A percentile compares a stretch with the other conserved stretches of the same genome.
phyloP scores from a whole-genome alignment of 345 rosid genomes.

The Gossypium stocksii region DNA sequence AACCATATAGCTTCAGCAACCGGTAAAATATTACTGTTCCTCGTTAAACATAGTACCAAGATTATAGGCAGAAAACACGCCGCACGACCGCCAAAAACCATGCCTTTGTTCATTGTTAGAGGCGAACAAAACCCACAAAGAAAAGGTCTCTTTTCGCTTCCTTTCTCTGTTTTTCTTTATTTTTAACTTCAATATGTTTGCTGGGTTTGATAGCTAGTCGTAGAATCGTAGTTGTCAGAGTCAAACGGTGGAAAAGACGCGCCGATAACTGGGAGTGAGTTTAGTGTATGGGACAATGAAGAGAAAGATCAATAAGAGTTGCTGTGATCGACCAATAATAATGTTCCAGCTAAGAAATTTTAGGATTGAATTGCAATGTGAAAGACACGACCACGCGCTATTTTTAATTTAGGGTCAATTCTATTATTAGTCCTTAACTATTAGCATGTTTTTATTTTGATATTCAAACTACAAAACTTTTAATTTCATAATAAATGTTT shows the following conservation, averaged over 20 bases:
- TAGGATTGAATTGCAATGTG: background rate
- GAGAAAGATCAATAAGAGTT: background rate
- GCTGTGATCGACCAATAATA: slow-evolving; percentile 12
- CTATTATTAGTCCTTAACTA: too few relatives aligned
- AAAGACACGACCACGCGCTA: background rate
- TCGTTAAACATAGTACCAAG: slow-evolving; percentile 20
- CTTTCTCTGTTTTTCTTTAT: background rate
- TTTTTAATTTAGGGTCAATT: background rate
- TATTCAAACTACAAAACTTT: too few relatives aligned
- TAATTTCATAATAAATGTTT: too few relatives aligned
- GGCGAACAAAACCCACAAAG: background rate
- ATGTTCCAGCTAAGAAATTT: background rate
- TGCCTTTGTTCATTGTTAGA: background rate
- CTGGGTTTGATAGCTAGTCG: background rate
- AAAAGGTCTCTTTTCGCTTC: background rate
- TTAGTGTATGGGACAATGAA: background rate
- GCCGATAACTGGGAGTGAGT: background rate
- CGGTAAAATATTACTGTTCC: slow-evolving; percentile 21
- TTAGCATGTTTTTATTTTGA: too few relatives aligned
- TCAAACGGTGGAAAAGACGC: background rate
- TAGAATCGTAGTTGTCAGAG: background rate
- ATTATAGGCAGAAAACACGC: slow-evolving; percentile 17
- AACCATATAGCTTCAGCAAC: slow-evolving; percentile 70
- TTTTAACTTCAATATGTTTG: background rate
- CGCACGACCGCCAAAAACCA: background rate